phyloP scores from a whole-genome alignment of 106 monocot genomes.

The Allium sativum region DNA sequence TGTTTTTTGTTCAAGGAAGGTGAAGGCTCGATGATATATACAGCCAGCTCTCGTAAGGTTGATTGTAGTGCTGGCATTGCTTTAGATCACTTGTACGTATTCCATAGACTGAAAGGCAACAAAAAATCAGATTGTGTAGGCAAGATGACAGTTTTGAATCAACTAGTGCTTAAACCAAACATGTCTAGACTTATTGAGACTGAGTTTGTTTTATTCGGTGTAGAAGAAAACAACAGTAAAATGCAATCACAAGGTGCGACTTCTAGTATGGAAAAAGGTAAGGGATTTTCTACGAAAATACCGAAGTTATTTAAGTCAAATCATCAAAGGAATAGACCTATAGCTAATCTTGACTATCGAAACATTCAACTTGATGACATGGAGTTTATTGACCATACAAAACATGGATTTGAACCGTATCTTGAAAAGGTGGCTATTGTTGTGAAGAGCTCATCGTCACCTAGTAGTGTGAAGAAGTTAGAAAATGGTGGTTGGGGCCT shows the following conservation, averaged over 20 bases:
- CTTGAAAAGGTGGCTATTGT: conserved; percentile 61
- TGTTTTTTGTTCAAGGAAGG: conserved; percentile 32
- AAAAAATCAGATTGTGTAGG: conserved; percentile 26
- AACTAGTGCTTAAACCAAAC: conserved; percentile 28
- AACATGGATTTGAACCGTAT: conserved; percentile 22
- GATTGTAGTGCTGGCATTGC: conserved; percentile 20
- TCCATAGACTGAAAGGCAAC: conserved; percentile 16
- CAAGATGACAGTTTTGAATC: conserved; percentile 71
- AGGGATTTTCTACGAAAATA: conserved; percentile 35
- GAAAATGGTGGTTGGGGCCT: conserved; percentile 78
- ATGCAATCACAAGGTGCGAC: conserved; percentile 20
- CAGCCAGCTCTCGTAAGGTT: conserved; percentile 35
- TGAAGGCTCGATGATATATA: conserved; percentile 17
- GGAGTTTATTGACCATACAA: not conserved
- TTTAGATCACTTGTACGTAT: conserved; percentile 50
- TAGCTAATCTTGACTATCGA: conserved; percentile 7
- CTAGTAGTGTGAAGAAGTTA: conserved; percentile 12
- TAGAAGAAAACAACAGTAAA: conserved; percentile 9
- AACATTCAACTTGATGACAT: conserved; percentile 17
- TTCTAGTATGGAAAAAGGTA: conserved; percentile 15
- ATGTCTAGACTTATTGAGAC: conserved; percentile 31
- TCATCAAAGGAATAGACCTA: conserved; percentile 20
- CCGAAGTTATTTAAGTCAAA: conserved; percentile 24
- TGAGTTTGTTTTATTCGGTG: conserved; percentile 63
- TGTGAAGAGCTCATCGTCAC: conserved; percentile 24